Base-by-base conservation (phyloP, 257 asterid genomes). In the Eucommia ulmoides region DNA sequence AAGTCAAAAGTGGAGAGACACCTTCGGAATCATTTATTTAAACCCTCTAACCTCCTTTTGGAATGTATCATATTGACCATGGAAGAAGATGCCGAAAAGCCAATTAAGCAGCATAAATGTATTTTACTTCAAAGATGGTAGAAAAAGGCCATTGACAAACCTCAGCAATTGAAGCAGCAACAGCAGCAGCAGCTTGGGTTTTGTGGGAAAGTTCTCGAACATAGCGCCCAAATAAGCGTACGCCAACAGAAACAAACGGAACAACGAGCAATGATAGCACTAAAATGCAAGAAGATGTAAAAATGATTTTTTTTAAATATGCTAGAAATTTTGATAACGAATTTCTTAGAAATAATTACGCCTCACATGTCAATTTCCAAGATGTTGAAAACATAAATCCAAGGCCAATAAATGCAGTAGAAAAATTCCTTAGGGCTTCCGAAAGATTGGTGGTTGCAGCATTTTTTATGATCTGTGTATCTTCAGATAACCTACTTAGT, bases 361-460 rank as follows among this genome's bases (percentile, higher is more conserved):
- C n/a, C n/a, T 42, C 48, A 80, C 89, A 59, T 65, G 89, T 76
- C 56, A 70, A 51, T 62, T 78, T 83, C 94, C 97, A 87, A 42
- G 94, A 87, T 49, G 97, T 70, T 62, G 84, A 17, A 52, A 80
- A 74, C 97, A 87, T 87, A 71, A 87, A 87, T 11, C 79, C 94
- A 26, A 87, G 75, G 20, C 97, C 97, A 54, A 83, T 83, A 58
- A 71, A 59, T 61, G 93, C 84, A 51, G 93, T 87, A 25, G 96
- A 67, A 51, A 83, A 72, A 67, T 83, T 83, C 67, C 91, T 70
- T 49, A 87, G 68, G 59, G 97, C 93, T 71, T 83, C 94, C 14
- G 97, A 87, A 57, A 87, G 93, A 52, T 83, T 83, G 19, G 91
- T 80, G 2, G 97, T 87, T 59, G 97, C 97, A 24, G 91, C 97